These are phyloP conservation scores for Quercus cerris DNA, from an alignment of 306 rosid genomes.

Conservation along the genomic window DNA sequence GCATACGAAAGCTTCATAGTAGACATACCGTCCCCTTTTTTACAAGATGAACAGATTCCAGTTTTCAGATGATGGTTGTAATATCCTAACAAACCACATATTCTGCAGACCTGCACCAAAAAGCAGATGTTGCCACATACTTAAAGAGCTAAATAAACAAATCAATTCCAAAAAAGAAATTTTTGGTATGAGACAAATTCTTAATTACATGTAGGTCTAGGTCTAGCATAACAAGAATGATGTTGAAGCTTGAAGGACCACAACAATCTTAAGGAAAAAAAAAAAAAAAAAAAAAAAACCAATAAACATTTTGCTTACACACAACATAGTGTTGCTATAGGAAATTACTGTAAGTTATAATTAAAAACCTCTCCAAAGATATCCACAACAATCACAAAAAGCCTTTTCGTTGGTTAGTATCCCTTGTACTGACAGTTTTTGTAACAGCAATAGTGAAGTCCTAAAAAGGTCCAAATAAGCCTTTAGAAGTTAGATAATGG, in stretches of 20 bases:
- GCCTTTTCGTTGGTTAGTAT: not conserved
- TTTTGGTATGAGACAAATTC: not conserved
- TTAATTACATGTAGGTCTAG: too few species aligned
- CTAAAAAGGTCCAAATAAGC: not conserved
- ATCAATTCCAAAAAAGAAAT: not conserved
- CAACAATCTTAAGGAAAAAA: not conserved
- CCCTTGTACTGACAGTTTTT: not conserved
- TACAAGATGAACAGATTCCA: slow-evolving; percentile 82
- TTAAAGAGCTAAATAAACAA: not conserved
- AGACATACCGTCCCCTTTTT: slow-evolving; percentile 74
- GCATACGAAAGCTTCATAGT: slow-evolving; percentile 87
- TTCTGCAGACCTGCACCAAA: slow-evolving; percentile 62
- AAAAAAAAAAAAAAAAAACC: too few species aligned
- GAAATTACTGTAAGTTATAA: too few species aligned
- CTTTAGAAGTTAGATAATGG: not conserved
- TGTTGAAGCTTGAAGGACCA: not conserved
- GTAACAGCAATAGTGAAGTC: not conserved
- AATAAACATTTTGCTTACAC: not conserved
- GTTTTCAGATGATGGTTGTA: slow-evolving; percentile 75
- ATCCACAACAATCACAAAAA: not conserved
- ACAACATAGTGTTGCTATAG: not conserved
- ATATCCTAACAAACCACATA: slow-evolving; percentile 86
- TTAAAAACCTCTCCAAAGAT: not conserved
- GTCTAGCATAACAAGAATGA: not conserved
- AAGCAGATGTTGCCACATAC: slow-evolving; percentile 2